These are phyloP conservation scores for Backusella tarrabulga DNA, from an alignment of 192 early-diverging fungal genomes.

Conservation along the genomic window DNA sequence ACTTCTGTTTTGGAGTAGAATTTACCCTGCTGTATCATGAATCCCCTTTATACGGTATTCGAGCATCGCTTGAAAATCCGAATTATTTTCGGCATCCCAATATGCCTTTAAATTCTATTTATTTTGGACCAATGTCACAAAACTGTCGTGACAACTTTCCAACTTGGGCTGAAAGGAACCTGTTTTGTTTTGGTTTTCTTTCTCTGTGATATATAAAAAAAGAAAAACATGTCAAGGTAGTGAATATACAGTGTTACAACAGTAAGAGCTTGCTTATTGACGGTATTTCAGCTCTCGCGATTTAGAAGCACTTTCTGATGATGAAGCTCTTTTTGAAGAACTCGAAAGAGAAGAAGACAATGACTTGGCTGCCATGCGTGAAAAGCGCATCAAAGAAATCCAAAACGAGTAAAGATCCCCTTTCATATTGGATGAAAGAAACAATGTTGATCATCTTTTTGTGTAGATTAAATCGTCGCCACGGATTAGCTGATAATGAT, in stretches of 20 bases:
- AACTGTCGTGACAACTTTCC: neutral
- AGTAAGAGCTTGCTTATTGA: neutral
- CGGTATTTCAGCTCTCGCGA: neutral
- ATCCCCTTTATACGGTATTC: too few species aligned
- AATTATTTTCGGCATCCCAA: neutral
- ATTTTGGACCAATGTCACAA: neutral
- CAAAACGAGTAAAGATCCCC: slow-evolving; percentile 70
- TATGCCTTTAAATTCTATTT: neutral
- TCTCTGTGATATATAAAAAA: neutral
- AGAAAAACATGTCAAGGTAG: neutral
- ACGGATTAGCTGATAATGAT: slow-evolving; percentile 57
- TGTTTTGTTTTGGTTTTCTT: neutral
- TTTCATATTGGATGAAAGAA: neutral
- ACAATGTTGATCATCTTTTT: neutral
- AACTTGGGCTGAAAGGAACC: neutral
- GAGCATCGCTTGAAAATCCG: too few species aligned
- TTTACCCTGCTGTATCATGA: too few species aligned
- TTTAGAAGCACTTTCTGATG: slow-evolving; percentile 54
- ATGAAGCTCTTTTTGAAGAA: slow-evolving; percentile 79
- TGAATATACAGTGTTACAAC: neutral
- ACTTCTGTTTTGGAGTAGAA: too few species aligned
- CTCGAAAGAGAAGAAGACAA: slow-evolving; percentile 85
- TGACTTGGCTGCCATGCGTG: slow-evolving; percentile 69
- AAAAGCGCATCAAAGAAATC: slow-evolving; percentile 81
- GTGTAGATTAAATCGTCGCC: slow-evolving; percentile 58